phyloP scores from a whole-genome alignment of 1,284 basidiomycete species.

The Microbotryum violaceum region DNA sequence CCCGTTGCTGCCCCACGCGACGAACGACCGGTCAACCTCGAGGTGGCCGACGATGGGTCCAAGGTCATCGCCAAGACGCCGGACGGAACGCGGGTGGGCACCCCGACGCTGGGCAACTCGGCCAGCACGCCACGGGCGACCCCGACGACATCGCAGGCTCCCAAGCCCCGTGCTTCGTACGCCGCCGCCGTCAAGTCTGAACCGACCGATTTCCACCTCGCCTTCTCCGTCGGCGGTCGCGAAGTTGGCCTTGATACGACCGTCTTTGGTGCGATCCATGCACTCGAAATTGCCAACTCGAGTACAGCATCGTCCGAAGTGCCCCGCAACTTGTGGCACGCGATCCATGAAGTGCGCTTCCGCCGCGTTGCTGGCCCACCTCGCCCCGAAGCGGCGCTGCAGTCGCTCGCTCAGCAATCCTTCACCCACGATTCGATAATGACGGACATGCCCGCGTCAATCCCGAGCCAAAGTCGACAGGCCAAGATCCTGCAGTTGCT shows the following conservation, averaged over 20 bases:
- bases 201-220: conserved; percentile 90
- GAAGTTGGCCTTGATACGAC: conserved; percentile 77
- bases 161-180: conserved; percentile 54
- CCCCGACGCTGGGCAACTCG: conserved; percentile 53
- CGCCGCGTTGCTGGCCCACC: conserved; percentile 82
- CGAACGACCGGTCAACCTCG: conserved; percentile 66
- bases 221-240: conserved; percentile 86
- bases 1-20: conserved; percentile 50
- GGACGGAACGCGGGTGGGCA: conserved; percentile 85
- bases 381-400: conserved; percentile 40
- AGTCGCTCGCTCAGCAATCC: conserved; percentile 20
- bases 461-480: conserved; percentile 76
- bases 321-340: conserved; percentile 67
- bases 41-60: conserved; percentile 77
- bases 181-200: conserved; percentile 87
- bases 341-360: conserved; percentile 83
- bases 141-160: conserved; percentile 15
- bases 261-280: conserved; percentile 87
- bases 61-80: conserved; percentile 92
- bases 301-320: too few relatives aligned
- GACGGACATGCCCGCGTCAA: conserved; percentile 52
- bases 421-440: conserved; percentile 37
- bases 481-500: conserved; percentile 85
- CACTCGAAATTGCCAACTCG: neutral
- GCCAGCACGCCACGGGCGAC: neutral